phyloP scores from a whole-genome alignment of 805 yeast species.

The Scheffersomyces stipitis region DNA sequence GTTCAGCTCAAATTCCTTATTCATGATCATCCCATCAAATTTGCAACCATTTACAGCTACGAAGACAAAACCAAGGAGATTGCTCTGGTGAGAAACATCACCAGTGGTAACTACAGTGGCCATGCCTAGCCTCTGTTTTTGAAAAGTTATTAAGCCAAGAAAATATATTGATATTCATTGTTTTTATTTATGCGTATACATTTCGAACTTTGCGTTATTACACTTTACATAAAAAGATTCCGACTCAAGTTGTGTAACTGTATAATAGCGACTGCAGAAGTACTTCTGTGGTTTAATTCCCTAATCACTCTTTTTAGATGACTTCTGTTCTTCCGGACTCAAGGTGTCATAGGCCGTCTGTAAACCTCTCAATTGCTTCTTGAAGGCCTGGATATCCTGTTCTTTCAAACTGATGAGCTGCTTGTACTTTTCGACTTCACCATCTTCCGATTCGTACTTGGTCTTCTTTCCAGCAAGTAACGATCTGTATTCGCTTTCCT shows the following conservation, averaged over 20 bases:
- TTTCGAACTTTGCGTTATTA: neutral
- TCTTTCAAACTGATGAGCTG: constrained; percentile 39
- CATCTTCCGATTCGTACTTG: constrained; percentile 11
- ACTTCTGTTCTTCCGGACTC: no score
- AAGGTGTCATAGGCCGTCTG: constrained; percentile 50
- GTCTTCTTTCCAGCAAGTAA: constrained; percentile 9
- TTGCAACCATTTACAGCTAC: constrained; percentile 34
- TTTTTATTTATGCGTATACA: neutral
- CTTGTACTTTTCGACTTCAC: constrained; percentile 30
- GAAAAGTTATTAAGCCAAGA: no score
- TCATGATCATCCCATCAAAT: constrained; percentile 43
- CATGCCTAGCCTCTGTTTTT: constrained; percentile 20
- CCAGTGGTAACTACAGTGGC: constrained; percentile 51
- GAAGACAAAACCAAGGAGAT: constrained; percentile 32
- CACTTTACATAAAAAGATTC: no score
- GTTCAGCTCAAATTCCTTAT: constrained; percentile 65
- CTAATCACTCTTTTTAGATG: no score
- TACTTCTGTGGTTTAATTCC: no score
- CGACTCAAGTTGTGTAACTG: neutral
- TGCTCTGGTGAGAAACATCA: constrained; percentile 46
- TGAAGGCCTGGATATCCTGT: constrained; percentile 45
- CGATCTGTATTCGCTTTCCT: constrained; percentile 31
- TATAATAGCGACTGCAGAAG: no score
- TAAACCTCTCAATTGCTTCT: constrained; percentile 51
- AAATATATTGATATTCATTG: no score